A percentile compares a stretch with the other conserved stretches of the same genome.
phyloP scores from a whole-genome alignment of 2,329 filamentous ascomycete genomes.

The Pseudopithomyces chartarum region DNA sequence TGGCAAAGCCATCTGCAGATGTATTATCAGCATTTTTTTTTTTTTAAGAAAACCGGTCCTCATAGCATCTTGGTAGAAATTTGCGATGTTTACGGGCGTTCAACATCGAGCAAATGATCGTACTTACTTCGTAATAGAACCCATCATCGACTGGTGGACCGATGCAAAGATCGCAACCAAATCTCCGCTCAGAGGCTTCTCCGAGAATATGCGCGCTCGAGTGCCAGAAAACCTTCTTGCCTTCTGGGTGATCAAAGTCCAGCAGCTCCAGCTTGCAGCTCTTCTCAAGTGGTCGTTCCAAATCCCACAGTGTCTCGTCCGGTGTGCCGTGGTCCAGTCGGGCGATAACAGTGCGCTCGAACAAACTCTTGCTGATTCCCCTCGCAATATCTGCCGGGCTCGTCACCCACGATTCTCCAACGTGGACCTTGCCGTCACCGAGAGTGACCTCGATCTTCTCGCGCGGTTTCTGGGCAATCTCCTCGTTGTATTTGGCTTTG shows the following conservation, averaged over 20 bases:
- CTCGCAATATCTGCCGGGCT: constrained; percentile 80
- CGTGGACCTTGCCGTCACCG: constrained; percentile 70
- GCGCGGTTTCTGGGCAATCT: constrained; percentile 71
- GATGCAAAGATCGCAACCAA: constrained; percentile 90
- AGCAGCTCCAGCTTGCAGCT: constrained; percentile 85
- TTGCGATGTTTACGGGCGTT: too few relatives aligned
- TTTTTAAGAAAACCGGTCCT: not conserved
- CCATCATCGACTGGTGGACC: constrained; percentile 89
- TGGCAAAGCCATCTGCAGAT: constrained; percentile 71
- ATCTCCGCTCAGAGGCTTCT: constrained; percentile 88
- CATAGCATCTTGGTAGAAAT: too few relatives aligned
- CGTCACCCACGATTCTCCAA: constrained; percentile 88
- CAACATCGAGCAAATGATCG: not conserved
- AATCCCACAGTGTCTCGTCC: constrained; percentile 82
- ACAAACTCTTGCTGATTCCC: constrained; percentile 82
- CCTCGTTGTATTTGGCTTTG: constrained; percentile 81
- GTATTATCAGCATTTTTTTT: constrained; percentile 10
- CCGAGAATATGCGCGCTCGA: constrained; percentile 95
- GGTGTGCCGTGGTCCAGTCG: constrained; percentile 78
- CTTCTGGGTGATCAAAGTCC: constrained; percentile 75
- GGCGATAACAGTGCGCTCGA: constrained; percentile 85
- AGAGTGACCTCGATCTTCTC: constrained; percentile 75
- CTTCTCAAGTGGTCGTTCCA: constrained; percentile 86
- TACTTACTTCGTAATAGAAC: constrained; percentile 81
- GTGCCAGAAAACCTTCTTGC: constrained; percentile 97